Base-by-base conservation (phyloP, 1,284 basidiomycete genomes). In the Ceraceosorus guamensis region DNA sequence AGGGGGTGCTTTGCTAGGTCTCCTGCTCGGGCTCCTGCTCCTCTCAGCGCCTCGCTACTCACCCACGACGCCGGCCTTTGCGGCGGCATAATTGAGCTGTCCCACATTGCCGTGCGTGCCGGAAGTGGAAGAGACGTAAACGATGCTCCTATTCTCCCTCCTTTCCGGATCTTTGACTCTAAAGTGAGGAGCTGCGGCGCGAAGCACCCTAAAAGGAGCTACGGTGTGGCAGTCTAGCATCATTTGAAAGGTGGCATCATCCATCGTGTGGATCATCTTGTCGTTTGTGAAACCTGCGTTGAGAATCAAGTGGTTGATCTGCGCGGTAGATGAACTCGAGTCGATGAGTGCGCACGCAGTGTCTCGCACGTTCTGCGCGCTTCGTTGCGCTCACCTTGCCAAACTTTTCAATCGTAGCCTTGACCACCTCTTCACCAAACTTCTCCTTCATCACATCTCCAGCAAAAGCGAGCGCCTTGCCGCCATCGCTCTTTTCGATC, bases 201-300 rank as follows among this genome's bases (percentile, higher is more conserved):
- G 83, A 56, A 90, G 80, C 67, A 91, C 83, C 44, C 88, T 81
- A 83, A 91, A 91, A 1, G 89, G 88, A 30, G 68, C 70, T 18
- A 61, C 57, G 33, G 35, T 54, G 78, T 87, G 88, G 60, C 89
- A 85, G 73, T 87, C 87, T 78, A 86, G 80, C 73, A 91, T 90
- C 64, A 87, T 80, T 65, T 89, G 86, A 76, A 84, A 91, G 1
- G 84, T 83, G 44, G 88, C 87, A 76, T 91, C 89, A 6, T 86
- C 84, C 65, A 85, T 88, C 3, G 87, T 89, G 79, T 90, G 88
- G 45, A 88, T 79, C 89, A 91, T 91, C 77, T 74, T 79, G 81
- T 91, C 88, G 67, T 57, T 57, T 56, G 89, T 90, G 79, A 90
- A 91, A 46, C 88, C 88, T 55, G 88, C 86, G 64, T 90, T 90